These are phyloP conservation scores for Nosema muscidifuracis DNA, from an alignment of 371 early-diverging fungal species.

Conservation along the genomic window DNA sequence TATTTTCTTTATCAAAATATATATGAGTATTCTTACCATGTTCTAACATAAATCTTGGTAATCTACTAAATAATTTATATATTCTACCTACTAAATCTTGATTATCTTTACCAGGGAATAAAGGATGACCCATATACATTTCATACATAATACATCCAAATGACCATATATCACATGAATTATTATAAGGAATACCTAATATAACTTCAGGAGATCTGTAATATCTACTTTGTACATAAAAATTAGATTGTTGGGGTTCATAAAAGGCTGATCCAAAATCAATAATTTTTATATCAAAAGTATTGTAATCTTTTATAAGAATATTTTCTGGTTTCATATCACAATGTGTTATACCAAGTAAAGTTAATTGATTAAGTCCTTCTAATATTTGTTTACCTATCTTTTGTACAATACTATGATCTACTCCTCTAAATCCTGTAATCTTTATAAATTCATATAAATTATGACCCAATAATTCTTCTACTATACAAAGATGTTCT, in stretches of 20 bases:
- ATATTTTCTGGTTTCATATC: constrained; percentile 96
- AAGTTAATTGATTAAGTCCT: constrained; percentile 70
- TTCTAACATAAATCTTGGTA: constrained; percentile 49
- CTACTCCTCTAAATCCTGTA: constrained; percentile 75
- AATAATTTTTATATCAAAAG: constrained; percentile 80
- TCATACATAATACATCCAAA: constrained; percentile 71
- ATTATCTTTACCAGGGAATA: constrained; percentile 85
- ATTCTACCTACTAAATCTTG: constrained; percentile 79
- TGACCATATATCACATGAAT: constrained; percentile 90
- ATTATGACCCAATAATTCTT: constrained; percentile 82
- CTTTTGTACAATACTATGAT: constrained; percentile 71
- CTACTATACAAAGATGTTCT: constrained; percentile 81
- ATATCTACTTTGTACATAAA: constrained; percentile 87
- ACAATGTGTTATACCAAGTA: constrained; percentile 81
- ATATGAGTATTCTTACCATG: constrained; percentile 35
- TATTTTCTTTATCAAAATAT: constrained; percentile 51
- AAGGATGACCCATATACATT: constrained; percentile 69
- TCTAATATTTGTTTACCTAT: constrained; percentile 77
- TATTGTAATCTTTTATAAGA: constrained; percentile 66
- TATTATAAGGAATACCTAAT: constrained; percentile 77
- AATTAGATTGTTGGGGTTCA: constrained; percentile 72
- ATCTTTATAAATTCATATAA: constrained; percentile 82
- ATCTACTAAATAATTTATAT: constrained; percentile 32
- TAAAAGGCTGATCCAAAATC: constrained; percentile 91
- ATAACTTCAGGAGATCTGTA: constrained; percentile 92